A percentile compares a stretch with the other conserved stretches of the same genome.
These are phyloP conservation scores for Cardamine chenopodiifolia DNA, from an alignment of 345 rosid genomes.

Conservation along the genomic window DNA sequence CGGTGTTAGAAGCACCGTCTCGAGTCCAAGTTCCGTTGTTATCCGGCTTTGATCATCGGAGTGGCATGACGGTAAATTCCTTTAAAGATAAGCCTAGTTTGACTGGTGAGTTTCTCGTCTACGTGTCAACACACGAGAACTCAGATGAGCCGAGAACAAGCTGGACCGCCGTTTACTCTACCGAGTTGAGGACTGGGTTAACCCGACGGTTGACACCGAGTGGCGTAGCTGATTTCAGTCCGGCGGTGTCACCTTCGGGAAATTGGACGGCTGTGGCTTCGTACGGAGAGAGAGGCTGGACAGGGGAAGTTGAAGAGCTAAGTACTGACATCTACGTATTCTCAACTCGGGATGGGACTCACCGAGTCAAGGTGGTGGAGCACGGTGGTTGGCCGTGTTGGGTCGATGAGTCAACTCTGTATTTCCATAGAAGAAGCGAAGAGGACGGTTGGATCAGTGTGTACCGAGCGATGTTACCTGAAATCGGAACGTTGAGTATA, in stretches of 20 bases:
- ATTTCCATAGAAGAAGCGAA: conserved; percentile 69
- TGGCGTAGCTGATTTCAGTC: conserved; percentile 77
- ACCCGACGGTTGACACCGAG: conserved; percentile 72
- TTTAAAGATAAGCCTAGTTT: conserved; percentile 76
- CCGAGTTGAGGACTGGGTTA: conserved; percentile 57
- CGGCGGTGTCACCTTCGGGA: conserved; percentile 84
- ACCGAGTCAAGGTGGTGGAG: conserved; percentile 69
- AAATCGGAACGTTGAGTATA: conserved; percentile 32
- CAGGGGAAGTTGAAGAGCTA: conserved; percentile 75
- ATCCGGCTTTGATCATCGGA: conserved; percentile 26
- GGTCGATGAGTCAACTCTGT: conserved; percentile 76
- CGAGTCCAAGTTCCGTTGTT: conserved; percentile 63
- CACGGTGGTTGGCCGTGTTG: conserved; percentile 95
- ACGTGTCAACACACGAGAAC: conserved; percentile 83
- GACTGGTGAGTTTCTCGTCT: conserved; percentile 56
- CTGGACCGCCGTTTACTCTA: conserved; percentile 82
- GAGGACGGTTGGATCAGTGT: conserved; percentile 79
- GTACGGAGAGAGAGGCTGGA: conserved; percentile 69
- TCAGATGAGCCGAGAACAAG: conserved; percentile 66
- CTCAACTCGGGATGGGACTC: conserved; percentile 73
- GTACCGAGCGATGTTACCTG: conserved; percentile 57
- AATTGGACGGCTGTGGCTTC: conserved; percentile 76
- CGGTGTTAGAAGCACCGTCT: conserved; percentile 47
- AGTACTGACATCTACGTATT: conserved; percentile 74
- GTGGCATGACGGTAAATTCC: conserved; percentile 52